A percentile compares a stretch with the other conserved stretches of the same genome.
Conservation (phyloP, 208 protist genomes). For the Acanthamoeba rhysodes region DNA sequence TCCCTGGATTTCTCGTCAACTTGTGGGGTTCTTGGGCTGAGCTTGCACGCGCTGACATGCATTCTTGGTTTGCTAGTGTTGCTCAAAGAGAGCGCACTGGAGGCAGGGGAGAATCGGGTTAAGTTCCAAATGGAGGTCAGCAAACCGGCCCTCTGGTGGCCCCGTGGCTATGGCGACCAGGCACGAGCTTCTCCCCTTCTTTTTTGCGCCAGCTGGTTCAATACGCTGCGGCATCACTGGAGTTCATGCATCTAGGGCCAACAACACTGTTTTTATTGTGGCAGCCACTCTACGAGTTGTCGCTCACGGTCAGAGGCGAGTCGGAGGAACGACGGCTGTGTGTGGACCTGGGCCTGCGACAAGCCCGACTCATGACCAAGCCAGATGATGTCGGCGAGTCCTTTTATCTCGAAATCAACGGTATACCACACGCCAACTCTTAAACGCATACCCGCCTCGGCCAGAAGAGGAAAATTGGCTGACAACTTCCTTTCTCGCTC, state of each 20-base stretch:
- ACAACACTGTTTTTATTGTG: background rate
- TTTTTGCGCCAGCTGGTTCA: background rate
- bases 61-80: background rate
- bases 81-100: constrained; percentile 10
- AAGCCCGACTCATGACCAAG: background rate
- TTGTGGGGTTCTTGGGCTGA: background rate
- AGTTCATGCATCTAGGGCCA: background rate
- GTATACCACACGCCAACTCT: constrained; percentile 57
- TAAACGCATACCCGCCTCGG: background rate
- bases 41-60: no score
- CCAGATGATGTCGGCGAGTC: constrained; percentile 33
- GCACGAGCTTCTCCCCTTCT: background rate
- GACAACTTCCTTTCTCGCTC: background rate
- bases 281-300: constrained; percentile 33
- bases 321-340: constrained; percentile 38
- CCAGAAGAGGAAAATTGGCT: background rate
- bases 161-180: constrained; percentile 78
- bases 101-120: constrained; percentile 19
- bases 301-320: background rate
- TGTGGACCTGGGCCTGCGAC: constrained; percentile 20
- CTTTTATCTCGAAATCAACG: constrained; percentile 28
- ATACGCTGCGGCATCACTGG: no score
- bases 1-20: background rate
- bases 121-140: constrained; percentile 55
- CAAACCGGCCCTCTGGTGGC: constrained; percentile 80